phyloP scores from a whole-genome alignment of 495 filamentous ascomycete genomes.

The Xylaria curta region DNA sequence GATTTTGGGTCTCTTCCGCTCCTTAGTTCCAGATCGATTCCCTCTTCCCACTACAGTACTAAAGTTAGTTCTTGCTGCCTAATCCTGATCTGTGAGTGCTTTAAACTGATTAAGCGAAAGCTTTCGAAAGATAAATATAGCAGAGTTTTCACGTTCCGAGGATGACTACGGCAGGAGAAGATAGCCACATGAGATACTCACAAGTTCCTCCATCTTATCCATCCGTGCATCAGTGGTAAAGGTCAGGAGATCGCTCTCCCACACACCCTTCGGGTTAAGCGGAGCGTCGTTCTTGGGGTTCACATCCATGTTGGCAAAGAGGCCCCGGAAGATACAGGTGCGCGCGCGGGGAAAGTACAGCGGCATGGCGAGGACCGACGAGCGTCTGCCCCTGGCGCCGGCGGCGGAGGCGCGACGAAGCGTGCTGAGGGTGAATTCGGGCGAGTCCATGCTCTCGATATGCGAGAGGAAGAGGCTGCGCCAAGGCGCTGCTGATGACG shows the following conservation, averaged over 20 bases:
- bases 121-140: not conserved
- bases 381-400: slow-evolving; percentile 2
- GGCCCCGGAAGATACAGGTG: slow-evolving; percentile 75
- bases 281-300: slow-evolving; percentile 67
- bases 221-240: slow-evolving; percentile 90
- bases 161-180: not conserved
- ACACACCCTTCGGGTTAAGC: slow-evolving; percentile 66
- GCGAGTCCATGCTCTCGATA: slow-evolving; percentile 61
- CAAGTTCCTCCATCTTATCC: slow-evolving; percentile 78
- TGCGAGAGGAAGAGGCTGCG: slow-evolving; percentile 69
- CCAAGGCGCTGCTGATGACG: slow-evolving; percentile 58
- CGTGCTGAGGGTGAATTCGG: slow-evolving; percentile 77
- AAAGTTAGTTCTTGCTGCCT: not conserved
- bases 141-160: not conserved
- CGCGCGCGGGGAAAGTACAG: slow-evolving; percentile 51
- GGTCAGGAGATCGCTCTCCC: slow-evolving; percentile 74
- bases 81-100: not conserved
- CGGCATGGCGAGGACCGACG: slow-evolving; percentile 21
- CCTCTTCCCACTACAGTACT: slow-evolving; percentile 29
- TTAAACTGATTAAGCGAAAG: not conserved
- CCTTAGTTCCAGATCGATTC: slow-evolving; percentile 19
- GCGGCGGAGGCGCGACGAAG: slow-evolving; percentile 52
- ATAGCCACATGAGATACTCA: slow-evolving; percentile 31
- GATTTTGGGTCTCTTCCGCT: slow-evolving; percentile 18
- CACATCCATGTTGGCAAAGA: slow-evolving; percentile 73